Percentiles rank a stretch among this genome's conserved stretches.
These are phyloP conservation scores for Lactarius evosmus DNA, from an alignment of 768 basidiomycete genomes.

Conservation along the genomic window DNA sequence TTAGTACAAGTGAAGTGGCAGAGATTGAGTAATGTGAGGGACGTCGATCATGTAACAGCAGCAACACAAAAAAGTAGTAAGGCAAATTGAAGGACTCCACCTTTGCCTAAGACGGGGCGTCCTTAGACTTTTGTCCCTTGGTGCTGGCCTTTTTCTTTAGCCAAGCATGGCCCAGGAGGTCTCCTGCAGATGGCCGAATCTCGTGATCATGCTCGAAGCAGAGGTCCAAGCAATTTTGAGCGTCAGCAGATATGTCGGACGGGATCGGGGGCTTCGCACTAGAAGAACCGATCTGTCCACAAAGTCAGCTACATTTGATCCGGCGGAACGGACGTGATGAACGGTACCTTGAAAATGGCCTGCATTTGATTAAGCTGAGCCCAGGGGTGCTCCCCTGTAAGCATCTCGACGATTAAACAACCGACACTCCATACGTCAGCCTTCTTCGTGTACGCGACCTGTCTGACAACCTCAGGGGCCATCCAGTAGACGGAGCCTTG, in stretches of 20 bases:
- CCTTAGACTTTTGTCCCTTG: conserved; percentile 15
- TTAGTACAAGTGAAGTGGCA: conserved; percentile 6
- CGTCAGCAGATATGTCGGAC: conserved; percentile 85
- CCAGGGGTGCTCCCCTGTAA: conserved; percentile 95
- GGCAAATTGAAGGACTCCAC: background rate
- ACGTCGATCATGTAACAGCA: background rate
- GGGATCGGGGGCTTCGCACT: conserved; percentile 85
- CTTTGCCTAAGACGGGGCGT: background rate
- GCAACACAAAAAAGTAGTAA: background rate
- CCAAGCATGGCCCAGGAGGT: conserved; percentile 75
- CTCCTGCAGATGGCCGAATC: conserved; percentile 73
- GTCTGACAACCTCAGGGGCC: conserved; percentile 98
- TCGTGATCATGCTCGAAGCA: conserved; percentile 87
- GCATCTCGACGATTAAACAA: conserved; percentile 93
- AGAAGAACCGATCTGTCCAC: conserved; percentile 79
- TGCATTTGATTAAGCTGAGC: conserved; percentile 98
- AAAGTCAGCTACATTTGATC: background rate
- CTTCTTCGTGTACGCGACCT: conserved; percentile 85
- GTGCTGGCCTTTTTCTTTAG: conserved; percentile 36
- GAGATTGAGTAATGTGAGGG: background rate
- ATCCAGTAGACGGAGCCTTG: conserved; percentile 99
- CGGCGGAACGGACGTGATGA: background rate
- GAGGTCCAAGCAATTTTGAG: conserved; percentile 77
- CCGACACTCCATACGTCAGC: conserved; percentile 98
- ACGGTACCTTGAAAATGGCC: conserved; percentile 88